These are phyloP conservation scores for Nectriaceae sp. DNA, from an alignment of 2,329 filamentous ascomycete genomes.

Conservation along the genomic window DNA sequence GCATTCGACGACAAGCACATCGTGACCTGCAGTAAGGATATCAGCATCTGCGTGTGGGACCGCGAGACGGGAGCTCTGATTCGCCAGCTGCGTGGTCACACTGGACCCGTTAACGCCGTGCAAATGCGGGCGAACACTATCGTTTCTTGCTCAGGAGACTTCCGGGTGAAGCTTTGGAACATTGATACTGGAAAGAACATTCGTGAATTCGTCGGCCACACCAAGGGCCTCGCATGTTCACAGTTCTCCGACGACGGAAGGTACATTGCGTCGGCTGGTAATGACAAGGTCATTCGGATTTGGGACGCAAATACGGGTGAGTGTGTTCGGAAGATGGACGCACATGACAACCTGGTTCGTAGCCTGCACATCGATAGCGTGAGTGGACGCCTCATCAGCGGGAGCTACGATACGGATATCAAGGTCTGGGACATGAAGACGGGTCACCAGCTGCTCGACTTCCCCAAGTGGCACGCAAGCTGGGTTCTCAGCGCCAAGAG, in stretches of 20 bases:
- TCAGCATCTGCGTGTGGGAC: slow-evolving; percentile 92
- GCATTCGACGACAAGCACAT: slow-evolving; percentile 92
- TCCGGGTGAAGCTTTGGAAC: slow-evolving; percentile 93
- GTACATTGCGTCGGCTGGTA: slow-evolving; percentile 90
- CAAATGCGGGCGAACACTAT: slow-evolving; percentile 92
- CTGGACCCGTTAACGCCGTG: slow-evolving; percentile 92
- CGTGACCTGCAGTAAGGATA: slow-evolving; percentile 95
- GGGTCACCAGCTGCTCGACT: slow-evolving; percentile 76
- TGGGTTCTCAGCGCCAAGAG: slow-evolving; percentile 97
- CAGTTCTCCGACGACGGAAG: slow-evolving; percentile 96
- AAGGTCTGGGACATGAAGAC: slow-evolving; percentile 90
- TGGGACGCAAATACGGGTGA: slow-evolving; percentile 92
- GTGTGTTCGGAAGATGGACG: slow-evolving; percentile 76
- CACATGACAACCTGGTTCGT: slow-evolving; percentile 84
- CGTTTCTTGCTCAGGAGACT: slow-evolving; percentile 92
- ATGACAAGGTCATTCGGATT: slow-evolving; percentile 93
- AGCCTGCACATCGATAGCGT: slow-evolving; percentile 88
- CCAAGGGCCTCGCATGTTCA: slow-evolving; percentile 90
- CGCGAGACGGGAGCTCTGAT: slow-evolving; percentile 74
- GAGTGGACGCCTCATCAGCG: slow-evolving; percentile 84
- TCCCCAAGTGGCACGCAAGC: slow-evolving; percentile 93
- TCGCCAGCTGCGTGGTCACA: slow-evolving; percentile 80
- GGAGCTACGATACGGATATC: slow-evolving; percentile 93
- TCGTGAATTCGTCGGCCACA: slow-evolving; percentile 87
- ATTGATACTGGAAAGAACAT: slow-evolving; percentile 85